Evolutionary conservation across 2,329 filamentous ascomycete genomes (phyloP), one percentile per base, ranked within the genome.

Genomic region (Aspergillus floridensis): DNA sequence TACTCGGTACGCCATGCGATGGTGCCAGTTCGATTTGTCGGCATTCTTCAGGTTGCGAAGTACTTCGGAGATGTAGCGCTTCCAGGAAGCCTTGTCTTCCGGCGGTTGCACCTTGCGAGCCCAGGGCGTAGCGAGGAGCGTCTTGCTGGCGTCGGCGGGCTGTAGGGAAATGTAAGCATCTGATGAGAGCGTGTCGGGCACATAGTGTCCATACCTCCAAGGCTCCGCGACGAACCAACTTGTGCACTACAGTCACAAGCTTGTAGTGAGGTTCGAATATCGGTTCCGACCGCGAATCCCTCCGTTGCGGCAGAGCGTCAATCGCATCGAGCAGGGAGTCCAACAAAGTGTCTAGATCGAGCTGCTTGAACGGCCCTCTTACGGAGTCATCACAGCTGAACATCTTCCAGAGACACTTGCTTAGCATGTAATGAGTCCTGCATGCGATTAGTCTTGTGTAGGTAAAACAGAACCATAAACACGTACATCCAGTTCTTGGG

Each of bases 1-100:
- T 68, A 91, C 88, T 24, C 92, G 87, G 70, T 89, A 88, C 56
- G 92, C 91, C 77, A 97, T 92, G 21, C 93, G 89, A 73, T 97
- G 93, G 70, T 97, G 93, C 93, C 93, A 97, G 68, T 95, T 93
- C 0, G 91, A 90, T 79, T 96, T 96, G 76, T 97, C 93, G 61
- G 92, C 92, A 38, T 77, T 77, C 57, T 84, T 82, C 56, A 89
- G 74, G 32, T 79, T 80, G 66, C 83, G 84, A 52, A 88, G 73
- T 0, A 87, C 73, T 7, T 76, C 86, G 14, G 88, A 74, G 48
- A 89, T 84, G 66, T 91, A 90, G 1, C 78, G 68, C 51, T 86
- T 83, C 78, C 84, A 87, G 8, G 81, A 76, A 62, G 82, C 76
- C 72, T 80, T 53, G 72, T 82, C 70, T 73, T 82, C 67, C 68